Conservation (phyloP, 257 asterid species). For the Salvia splendens region DNA sequence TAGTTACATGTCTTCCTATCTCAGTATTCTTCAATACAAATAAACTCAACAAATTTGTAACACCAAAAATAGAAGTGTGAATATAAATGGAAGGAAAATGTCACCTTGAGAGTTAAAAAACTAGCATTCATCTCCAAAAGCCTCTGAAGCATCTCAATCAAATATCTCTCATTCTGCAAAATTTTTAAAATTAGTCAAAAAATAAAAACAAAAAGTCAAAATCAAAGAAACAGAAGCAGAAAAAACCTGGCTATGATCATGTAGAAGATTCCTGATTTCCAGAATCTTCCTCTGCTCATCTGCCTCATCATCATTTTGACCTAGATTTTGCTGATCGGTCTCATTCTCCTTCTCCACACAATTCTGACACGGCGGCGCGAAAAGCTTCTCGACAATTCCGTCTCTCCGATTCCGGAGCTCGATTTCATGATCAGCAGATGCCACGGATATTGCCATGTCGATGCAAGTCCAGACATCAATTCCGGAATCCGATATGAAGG, state of each 20-base stretch:
- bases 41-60: background rate
- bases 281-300: slow-evolving; percentile 37
- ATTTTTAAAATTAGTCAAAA: background rate
- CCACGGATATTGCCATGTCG: slow-evolving; percentile 50
- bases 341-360: background rate
- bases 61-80: background rate
- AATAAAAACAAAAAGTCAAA: background rate
- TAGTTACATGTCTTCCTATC: slow-evolving; percentile 53
- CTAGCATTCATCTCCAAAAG: slow-evolving; percentile 51
- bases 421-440: slow-evolving; percentile 42
- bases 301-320: slow-evolving; percentile 6
- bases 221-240: background rate
- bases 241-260: slow-evolving; percentile 46
- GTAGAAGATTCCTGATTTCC: slow-evolving; percentile 46
- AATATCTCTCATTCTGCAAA: slow-evolving; percentile 39
- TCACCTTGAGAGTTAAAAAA: slow-evolving; percentile 52
- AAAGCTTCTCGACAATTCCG: slow-evolving; percentile 51
- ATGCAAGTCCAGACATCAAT: slow-evolving; percentile 56
- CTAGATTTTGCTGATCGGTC: background rate
- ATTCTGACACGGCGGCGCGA: slow-evolving; percentile 29
- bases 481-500: slow-evolving; percentile 47
- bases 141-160: slow-evolving; percentile 48
- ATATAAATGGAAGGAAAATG: background rate
- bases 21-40: slow-evolving; percentile 44
- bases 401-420: slow-evolving; percentile 50